These are phyloP conservation scores for Chondrostereum purpureum DNA, from an alignment of 1,284 basidiomycete genomes.

Conservation along the genomic window DNA sequence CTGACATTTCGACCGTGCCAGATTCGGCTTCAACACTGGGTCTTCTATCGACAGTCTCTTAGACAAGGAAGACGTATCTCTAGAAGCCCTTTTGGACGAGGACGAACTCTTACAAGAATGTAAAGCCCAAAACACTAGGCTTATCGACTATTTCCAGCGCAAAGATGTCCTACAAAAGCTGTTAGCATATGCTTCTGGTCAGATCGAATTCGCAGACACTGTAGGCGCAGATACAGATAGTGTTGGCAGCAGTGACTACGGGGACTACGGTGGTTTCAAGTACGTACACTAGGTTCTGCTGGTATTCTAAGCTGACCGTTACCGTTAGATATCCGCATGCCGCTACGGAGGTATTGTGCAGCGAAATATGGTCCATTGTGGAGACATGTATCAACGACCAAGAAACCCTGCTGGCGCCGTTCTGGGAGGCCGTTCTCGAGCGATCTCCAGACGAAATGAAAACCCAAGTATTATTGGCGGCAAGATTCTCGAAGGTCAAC, in stretches of 20 bases:
- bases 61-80: slow-evolving; percentile 76
- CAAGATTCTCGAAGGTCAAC: slow-evolving; percentile 86
- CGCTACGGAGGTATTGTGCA: slow-evolving; percentile 92
- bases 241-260: neutral
- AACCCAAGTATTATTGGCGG: slow-evolving; percentile 68
- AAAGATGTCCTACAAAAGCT: slow-evolving; percentile 75
- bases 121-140: slow-evolving; percentile 88
- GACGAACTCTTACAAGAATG: slow-evolving; percentile 93
- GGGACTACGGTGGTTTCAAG: slow-evolving; percentile 5
- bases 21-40: slow-evolving; percentile 77
- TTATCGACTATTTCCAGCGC: slow-evolving; percentile 80
- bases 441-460: slow-evolving; percentile 74
- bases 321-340: slow-evolving; percentile 81
- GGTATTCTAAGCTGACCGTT: slow-evolving; percentile 3
- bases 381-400: slow-evolving; percentile 80
- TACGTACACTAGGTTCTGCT: slow-evolving; percentile 6
- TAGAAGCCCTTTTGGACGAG: slow-evolving; percentile 92
- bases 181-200: slow-evolving; percentile 79
- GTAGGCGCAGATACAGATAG: slow-evolving; percentile 19
- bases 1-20: no score
- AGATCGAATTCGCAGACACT: slow-evolving; percentile 76
- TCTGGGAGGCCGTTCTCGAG: slow-evolving; percentile 92
- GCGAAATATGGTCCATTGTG: slow-evolving; percentile 92
- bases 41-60: slow-evolving; percentile 78
- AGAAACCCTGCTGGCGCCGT: slow-evolving; percentile 68